Conservation (phyloP, 225 moss, liverwort and hornwort genomes). For the Bryum argenteum region DNA sequence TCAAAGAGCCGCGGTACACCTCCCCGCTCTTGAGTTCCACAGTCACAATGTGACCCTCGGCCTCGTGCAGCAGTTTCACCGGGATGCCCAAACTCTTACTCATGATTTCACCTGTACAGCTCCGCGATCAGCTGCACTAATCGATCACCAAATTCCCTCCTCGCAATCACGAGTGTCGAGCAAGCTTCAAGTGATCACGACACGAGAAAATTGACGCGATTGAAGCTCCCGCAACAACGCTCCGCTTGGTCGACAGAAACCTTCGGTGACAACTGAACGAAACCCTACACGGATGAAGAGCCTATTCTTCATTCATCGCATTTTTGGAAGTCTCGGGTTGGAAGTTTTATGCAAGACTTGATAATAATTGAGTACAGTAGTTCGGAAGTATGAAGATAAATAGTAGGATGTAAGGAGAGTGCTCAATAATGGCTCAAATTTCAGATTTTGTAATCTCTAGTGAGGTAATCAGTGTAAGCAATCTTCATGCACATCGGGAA, state of each 20-base stretch:
- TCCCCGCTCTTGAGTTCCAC: constrained; percentile 72
- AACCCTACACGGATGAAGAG: constrained; percentile 31
- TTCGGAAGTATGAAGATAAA: too few relatives aligned
- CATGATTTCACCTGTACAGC: constrained; percentile 37
- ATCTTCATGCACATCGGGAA: too few relatives aligned
- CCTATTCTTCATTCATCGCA: neutral
- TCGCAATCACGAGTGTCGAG: neutral
- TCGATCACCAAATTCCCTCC: neutral
- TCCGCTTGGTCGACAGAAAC: neutral
- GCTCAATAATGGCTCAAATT: too few relatives aligned
- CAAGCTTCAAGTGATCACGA: neutral
- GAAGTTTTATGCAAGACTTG: too few relatives aligned
- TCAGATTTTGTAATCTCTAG: too few relatives aligned
- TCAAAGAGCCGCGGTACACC: constrained; percentile 57
- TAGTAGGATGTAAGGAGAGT: too few relatives aligned
- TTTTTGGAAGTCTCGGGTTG: neutral
- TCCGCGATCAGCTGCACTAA: neutral
- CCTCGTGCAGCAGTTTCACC: constrained; percentile 69
- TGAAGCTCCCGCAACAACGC: constrained; percentile 6
- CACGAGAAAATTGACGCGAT: neutral
- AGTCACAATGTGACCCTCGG: constrained; percentile 70
- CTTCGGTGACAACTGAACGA: neutral
- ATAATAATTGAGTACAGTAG: too few relatives aligned
- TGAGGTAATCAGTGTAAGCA: too few relatives aligned
- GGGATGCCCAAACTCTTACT: constrained; percentile 74